Base-by-base conservation (phyloP, 108 stramenopile genomes). In the Cyclotella kingstonii region DNA sequence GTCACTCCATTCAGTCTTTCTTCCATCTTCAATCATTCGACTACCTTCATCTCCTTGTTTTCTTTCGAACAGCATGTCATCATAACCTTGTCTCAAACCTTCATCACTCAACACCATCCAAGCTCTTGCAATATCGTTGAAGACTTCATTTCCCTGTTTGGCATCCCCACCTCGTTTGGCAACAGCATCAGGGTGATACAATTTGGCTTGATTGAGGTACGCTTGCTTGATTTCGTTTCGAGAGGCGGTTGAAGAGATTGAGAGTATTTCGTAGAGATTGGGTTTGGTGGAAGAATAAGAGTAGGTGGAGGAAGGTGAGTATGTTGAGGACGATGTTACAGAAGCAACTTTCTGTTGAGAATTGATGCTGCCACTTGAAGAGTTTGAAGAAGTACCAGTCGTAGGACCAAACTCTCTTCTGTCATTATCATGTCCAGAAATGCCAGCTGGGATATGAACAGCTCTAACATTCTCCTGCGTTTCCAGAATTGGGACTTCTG, bases 81-180 rank as follows among this genome's bases (percentile, higher is more conserved):
- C 72, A 28, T 73, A 73, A 19, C 48, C 46, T 42, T 56, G 36
- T 6, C 72, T 28, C 28, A 56, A 45, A 11, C 55, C 54, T 1
- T 59, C 58, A 53, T 73, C 72, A 2, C 62, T 64, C 30, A 73
- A 45, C 5, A 73, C 55, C 72, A 73, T 73, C 55, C 56, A 73
- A 8, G 72, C 72, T 10, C 72, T 49, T 46, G 72, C 63, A 38
- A 73, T 65, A 30, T 73, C 63, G 45, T 64, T 65, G 19, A 73
- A 73, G 1, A 53, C 52, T 1, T 35, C 35, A 22, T 53, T 22
- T 34, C 52, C 52, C 2, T 43, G 51, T 2, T 41, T 25, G 21
- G 30, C 31, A 46, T 38, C 65, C 14, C 65, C 46, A 10, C 65
- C 65, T 9, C 44, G 35, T 27, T 55, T 55, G 33, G 65, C 31